A percentile compares a stretch with the other conserved stretches of the same genome.
Evolutionary conservation across 441 rosid species (phyloP).

Genomic region (Metrosideros polymorpha): DNA sequence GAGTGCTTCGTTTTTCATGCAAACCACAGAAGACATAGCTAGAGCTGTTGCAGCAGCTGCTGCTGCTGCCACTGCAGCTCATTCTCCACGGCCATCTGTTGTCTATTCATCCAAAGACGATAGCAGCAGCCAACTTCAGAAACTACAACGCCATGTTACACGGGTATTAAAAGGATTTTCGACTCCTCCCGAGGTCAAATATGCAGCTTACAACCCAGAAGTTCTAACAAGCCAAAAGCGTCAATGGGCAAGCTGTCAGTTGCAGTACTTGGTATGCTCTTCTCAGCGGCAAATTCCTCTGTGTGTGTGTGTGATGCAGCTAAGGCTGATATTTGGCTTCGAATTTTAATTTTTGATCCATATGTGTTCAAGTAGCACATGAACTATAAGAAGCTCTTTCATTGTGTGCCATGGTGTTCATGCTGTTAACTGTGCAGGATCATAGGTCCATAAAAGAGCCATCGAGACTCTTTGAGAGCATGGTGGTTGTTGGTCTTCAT

Average conservation of each 20-base stretch:
- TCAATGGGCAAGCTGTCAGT: slow-evolving; percentile 84
- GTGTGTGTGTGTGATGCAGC: not conserved
- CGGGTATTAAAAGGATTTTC: slow-evolving; percentile 68
- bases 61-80: slow-evolving; percentile 59
- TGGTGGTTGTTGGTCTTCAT: slow-evolving; percentile 92
- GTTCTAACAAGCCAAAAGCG: slow-evolving; percentile 95
- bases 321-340: not conserved
- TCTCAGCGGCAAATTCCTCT: not conserved
- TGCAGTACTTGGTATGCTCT: slow-evolving; percentile 68
- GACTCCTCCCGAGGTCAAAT: slow-evolving; percentile 49
- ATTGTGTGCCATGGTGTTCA: slow-evolving; percentile 6
- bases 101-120: slow-evolving; percentile 70
- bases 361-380: not conserved
- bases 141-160: slow-evolving; percentile 55
- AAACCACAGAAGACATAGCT: slow-evolving; percentile 75
- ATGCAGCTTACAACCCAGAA: slow-evolving; percentile 74
- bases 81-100: slow-evolving; percentile 73
- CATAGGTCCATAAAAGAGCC: slow-evolving; percentile 75
- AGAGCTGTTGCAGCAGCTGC: slow-evolving; percentile 69
- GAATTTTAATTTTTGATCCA: not conserved
- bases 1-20: slow-evolving; percentile 68
- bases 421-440: slow-evolving; percentile 45
- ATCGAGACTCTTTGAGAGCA: slow-evolving; percentile 81
- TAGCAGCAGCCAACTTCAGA: slow-evolving; percentile 55
- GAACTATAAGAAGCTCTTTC: not conserved